Evolutionary conservation across 1,284 basidiomycete genomes (phyloP).

Genomic region (Puccinia polysora): DNA sequence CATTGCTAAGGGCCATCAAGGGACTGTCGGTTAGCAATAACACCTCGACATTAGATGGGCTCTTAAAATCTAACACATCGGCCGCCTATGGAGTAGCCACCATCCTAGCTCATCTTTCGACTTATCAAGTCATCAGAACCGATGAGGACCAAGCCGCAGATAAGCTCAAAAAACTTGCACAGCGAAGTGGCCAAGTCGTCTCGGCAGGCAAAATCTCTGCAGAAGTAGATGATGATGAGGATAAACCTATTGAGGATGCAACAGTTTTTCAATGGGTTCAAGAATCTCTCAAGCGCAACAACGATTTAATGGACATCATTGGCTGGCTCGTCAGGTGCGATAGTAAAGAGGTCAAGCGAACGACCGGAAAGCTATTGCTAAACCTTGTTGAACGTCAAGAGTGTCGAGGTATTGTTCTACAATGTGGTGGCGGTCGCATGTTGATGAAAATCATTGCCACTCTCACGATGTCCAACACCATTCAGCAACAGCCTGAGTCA

Average conservation of each 20-base stretch:
- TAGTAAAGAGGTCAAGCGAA: constrained; percentile 52
- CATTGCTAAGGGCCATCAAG: not conserved
- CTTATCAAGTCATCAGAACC: constrained; percentile 65
- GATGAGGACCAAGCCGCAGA: constrained; percentile 62
- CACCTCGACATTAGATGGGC: not conserved
- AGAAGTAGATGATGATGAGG: constrained; percentile 56
- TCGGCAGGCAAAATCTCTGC: constrained; percentile 45
- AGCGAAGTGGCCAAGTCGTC: constrained; percentile 43
- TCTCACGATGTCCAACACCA: constrained; percentile 24
- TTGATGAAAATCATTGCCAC: constrained; percentile 62
- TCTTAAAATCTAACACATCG: not conserved
- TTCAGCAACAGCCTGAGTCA: not conserved
- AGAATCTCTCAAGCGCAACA: constrained; percentile 60
- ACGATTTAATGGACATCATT: constrained; percentile 62
- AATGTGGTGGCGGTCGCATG: constrained; percentile 73
- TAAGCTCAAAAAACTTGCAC: constrained; percentile 46
- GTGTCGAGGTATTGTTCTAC: constrained; percentile 72
- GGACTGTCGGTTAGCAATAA: not conserved
- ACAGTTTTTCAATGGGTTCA: constrained; percentile 61
- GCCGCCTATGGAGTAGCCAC: constrained; percentile 65
- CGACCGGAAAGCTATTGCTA: constrained; percentile 60
- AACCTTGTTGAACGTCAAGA: constrained; percentile 70
- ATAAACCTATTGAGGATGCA: constrained; percentile 60
- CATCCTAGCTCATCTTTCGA: constrained; percentile 68
- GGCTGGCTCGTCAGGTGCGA: constrained; percentile 55